A percentile compares a stretch with the other conserved stretches of the same genome.
phyloP scores from a whole-genome alignment of 2,329 filamentous ascomycete genomes.

The Colletotrichum limetticola region DNA sequence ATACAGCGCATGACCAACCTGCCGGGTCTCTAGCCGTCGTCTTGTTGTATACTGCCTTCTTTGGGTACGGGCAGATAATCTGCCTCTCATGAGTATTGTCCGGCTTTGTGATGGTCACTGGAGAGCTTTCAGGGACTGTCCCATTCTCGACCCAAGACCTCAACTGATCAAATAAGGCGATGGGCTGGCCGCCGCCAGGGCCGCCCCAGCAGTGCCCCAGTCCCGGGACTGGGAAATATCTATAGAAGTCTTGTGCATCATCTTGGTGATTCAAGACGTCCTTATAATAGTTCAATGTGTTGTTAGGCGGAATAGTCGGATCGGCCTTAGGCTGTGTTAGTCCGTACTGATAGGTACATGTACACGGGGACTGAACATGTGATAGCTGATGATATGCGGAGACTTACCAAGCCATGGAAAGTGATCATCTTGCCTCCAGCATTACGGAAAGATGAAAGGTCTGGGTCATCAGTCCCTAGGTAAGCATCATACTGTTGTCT shows the following conservation, averaged over 20 bases:
- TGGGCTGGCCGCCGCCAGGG: conserved; percentile 38
- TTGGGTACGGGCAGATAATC: conserved; percentile 6
- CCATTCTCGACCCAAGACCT: conserved; percentile 46
- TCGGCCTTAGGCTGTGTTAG: background rate
- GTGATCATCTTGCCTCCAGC: conserved; percentile 61
- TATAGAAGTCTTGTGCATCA: conserved; percentile 43
- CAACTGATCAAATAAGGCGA: conserved; percentile 40
- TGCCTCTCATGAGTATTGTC: background rate
- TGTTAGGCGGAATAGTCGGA: background rate
- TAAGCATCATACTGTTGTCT: conserved; percentile 19
- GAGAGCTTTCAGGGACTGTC: conserved; percentile 37
- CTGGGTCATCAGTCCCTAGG: conserved; percentile 43
- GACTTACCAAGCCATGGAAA: conserved; percentile 52
- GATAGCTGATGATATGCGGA: background rate
- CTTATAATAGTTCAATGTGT: conserved; percentile 38
- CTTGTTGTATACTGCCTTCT: background rate
- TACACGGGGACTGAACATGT: background rate
- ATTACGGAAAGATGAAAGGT: conserved; percentile 44
- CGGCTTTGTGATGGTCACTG: conserved; percentile 3
- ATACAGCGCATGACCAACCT: background rate
- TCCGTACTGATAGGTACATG: background rate
- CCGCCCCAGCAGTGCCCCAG: conserved; percentile 46
- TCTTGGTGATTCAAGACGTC: conserved; percentile 35
- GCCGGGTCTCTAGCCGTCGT: too few species aligned
- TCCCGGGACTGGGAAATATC: conserved; percentile 45